These are phyloP conservation scores for Purpureocillium takamizusanense DNA, from an alignment of 2,329 filamentous ascomycete species.

Conservation along the genomic window DNA sequence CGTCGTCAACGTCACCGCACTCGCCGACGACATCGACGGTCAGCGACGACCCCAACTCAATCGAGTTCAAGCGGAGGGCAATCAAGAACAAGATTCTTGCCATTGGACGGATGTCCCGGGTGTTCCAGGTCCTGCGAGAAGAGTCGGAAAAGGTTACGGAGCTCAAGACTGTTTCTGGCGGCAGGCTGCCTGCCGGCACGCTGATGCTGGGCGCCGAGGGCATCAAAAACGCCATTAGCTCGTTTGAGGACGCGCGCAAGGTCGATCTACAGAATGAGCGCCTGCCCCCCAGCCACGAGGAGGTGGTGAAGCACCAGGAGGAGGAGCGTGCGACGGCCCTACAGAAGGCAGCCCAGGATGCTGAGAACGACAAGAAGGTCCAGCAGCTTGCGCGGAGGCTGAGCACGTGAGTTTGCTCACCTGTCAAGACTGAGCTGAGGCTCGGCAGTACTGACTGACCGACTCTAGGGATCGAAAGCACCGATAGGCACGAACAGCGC, in stretches of 20 bases:
- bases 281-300: slow-evolving; percentile 83
- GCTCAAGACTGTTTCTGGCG: slow-evolving; percentile 92
- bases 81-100: slow-evolving; percentile 99
- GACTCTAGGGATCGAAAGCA: slow-evolving; percentile 22
- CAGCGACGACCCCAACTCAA: slow-evolving; percentile 66
- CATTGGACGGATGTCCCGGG: slow-evolving; percentile 89
- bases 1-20: slow-evolving; percentile 38
- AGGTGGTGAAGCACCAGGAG: slow-evolving; percentile 75
- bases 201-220: slow-evolving; percentile 97
- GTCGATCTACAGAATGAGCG: slow-evolving; percentile 96
- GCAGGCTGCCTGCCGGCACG: slow-evolving; percentile 85
- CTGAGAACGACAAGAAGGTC: slow-evolving; percentile 83
- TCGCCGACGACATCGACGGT: slow-evolving; percentile 56
- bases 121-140: slow-evolving; percentile 96
- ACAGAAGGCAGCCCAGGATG: slow-evolving; percentile 77
- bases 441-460: not conserved
- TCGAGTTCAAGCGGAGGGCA: slow-evolving; percentile 87
- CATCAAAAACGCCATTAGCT: slow-evolving; percentile 96
- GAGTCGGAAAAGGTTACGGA: slow-evolving; percentile 96
- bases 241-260: slow-evolving; percentile 93
- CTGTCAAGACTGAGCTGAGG: not conserved
- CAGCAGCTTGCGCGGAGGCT: slow-evolving; percentile 82
- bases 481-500: slow-evolving; percentile 4
- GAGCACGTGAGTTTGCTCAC: slow-evolving; percentile 63
- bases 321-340: slow-evolving; percentile 75